Evolutionary conservation across 257 asterid species (phyloP), one percentile per base, ranked within the genome.

Genomic region (Leptodermis oblonga): DNA sequence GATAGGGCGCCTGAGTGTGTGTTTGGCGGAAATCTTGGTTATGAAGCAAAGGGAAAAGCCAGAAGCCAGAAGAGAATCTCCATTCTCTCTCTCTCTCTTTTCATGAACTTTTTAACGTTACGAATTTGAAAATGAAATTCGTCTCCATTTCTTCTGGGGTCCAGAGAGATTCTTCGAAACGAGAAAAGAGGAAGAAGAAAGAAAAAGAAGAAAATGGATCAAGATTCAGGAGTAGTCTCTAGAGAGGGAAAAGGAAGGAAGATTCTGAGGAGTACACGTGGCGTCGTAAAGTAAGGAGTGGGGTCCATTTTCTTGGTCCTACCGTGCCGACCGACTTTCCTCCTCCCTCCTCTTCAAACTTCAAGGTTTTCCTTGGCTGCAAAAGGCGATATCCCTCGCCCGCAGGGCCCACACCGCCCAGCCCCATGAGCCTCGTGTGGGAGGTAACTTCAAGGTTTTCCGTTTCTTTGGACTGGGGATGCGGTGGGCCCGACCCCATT

Each of bases 211-310:
- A n/a, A n/a, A n/a, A n/a, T n/a, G n/a, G n/a, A n/a, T n/a, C n/a
- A n/a, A n/a, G n/a, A n/a, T n/a, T n/a, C n/a, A n/a, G n/a, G n/a
- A n/a, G n/a, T n/a, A n/a, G n/a, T n/a, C n/a, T 10, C 41, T 45
- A 30, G 28, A 17, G 59, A 46, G 70, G 8, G 15, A 33, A 33
- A 33, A 18, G 18, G 66, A 67, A 18, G 11, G 61, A 30, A 66
- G 70, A 66, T 66, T 66, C 60, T 4, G 1, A 20, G 55, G 58
- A 26, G 70, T 31, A 66, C 45, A 66, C 70, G 60, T 66, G 70
- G 48, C 70, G 30, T 10, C 0, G 49, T 20, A 37, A n/a, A 11
- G 33, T 37, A 26, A 12, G 66, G 11, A 0, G 67, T 62, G 51
- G 67, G 51, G 20, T 20, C 66, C 48, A 20, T 4, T 33, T 34